Conservation (phyloP, 148 eudicot genomes). For the Fagopyrum homotropicum region DNA sequence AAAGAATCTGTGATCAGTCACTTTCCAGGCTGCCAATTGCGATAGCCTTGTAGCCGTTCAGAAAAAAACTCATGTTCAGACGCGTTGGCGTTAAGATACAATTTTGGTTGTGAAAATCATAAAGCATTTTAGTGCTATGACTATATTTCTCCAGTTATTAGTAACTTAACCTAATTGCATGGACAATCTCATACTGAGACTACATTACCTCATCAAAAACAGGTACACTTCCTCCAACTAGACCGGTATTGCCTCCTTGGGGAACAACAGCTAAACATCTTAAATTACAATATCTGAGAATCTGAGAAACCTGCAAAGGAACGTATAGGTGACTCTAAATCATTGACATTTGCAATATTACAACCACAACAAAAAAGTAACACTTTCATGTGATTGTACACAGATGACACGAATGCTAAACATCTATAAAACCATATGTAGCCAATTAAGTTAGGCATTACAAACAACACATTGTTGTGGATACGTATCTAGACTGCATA, state of each 20-base stretch:
- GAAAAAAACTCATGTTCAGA: background rate
- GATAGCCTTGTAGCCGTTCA: background rate
- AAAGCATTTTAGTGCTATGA: background rate
- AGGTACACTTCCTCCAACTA: conserved; percentile 98
- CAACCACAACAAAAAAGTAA: background rate
- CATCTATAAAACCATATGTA: background rate
- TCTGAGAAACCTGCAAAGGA: conserved; percentile 65
- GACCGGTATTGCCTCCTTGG: conserved; percentile 98
- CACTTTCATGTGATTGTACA: background rate
- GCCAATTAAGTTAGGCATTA: background rate
- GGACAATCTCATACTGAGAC: conserved; percentile 4
- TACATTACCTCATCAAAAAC: conserved; percentile 81
- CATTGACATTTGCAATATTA: background rate
- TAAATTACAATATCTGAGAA: conserved; percentile 67
- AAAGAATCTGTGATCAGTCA: background rate
- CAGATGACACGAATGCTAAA: background rate
- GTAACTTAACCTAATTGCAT: background rate
- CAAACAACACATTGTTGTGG: background rate
- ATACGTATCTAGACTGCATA: background rate
- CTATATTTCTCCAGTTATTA: background rate
- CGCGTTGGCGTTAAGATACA: background rate
- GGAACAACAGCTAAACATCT: conserved; percentile 86
- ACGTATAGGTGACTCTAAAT: background rate
- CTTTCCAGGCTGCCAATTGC: background rate
- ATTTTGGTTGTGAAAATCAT: background rate